A percentile compares a stretch with the other conserved stretches of the same genome.
phyloP scores from a whole-genome alignment of 1,284 basidiomycete genomes.

The Gymnopus androsaceus region DNA sequence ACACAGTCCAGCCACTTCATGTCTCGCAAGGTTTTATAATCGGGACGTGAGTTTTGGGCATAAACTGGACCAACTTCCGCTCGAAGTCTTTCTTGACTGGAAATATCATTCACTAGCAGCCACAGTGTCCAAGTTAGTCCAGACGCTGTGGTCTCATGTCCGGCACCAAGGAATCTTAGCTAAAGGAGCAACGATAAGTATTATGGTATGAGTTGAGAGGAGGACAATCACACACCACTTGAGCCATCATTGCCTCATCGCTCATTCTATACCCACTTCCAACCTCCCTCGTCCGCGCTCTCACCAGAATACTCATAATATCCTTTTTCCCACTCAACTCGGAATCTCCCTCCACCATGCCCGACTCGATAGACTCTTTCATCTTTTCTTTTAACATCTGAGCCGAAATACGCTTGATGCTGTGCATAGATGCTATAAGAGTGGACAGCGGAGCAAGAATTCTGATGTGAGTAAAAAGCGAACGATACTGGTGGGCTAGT shows the following conservation, averaged over 20 bases:
- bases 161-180: slow-evolving; percentile 53
- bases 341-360: slow-evolving; percentile 33
- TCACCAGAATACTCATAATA: slow-evolving; percentile 51
- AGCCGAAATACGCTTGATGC: slow-evolving; percentile 41
- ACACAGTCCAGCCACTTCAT: slow-evolving; percentile 48
- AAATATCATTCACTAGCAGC: slow-evolving; percentile 36
- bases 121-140: slow-evolving; percentile 35
- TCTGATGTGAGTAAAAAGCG: slow-evolving; percentile 19
- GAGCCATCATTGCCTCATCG: slow-evolving; percentile 50
- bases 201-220: background rate
- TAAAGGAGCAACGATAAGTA: slow-evolving; percentile 17
- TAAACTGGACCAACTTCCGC: slow-evolving; percentile 43
- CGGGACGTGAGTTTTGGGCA: slow-evolving; percentile 38
- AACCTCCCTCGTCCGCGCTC: slow-evolving; percentile 34
- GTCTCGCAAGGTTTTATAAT: slow-evolving; percentile 48
- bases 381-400: slow-evolving; percentile 44
- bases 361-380: slow-evolving; percentile 29
- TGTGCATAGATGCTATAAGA: slow-evolving; percentile 41
- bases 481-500: slow-evolving; percentile 39
- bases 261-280: slow-evolving; percentile 33
- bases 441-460: slow-evolving; percentile 27
- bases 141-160: slow-evolving; percentile 35
- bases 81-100: slow-evolving; percentile 42
- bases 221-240: slow-evolving; percentile 38
- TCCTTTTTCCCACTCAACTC: slow-evolving; percentile 41